Evolutionary conservation across 139 green algal species (phyloP), one percentile per base, ranked within the genome.

Genomic region (Chlorella sp.): DNA sequence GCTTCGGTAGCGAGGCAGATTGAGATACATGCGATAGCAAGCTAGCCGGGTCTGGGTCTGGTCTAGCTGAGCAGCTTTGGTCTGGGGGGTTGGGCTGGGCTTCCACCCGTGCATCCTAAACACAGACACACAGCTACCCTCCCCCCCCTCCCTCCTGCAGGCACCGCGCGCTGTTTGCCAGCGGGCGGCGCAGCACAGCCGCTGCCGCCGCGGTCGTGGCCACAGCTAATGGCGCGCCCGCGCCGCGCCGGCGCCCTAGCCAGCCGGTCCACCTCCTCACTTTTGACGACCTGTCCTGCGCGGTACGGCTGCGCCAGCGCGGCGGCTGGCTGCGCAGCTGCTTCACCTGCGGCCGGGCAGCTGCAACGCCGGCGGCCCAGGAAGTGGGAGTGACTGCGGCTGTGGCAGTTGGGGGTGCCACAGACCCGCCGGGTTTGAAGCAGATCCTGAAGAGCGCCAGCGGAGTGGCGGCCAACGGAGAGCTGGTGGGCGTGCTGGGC

Each of bases 401-500:
- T 5, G 80, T 67, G n/a, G 36, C n/a, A 4, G 51, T 60, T 60
- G 51, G 51, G 13, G 51, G 51, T 16, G 48, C 43, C 3, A 22
- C 54, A 9, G n/a, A 32, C 40, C 14, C 40, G 6, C 60, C 40
- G 9, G 34, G 70, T 3, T 41, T 34, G 24, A 84, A 76, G 64
- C 43, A 30, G 24, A 87, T 85, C 51, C 62, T 89, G 54, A 40
- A 36, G 40, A 54, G 78, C 46, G 81, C 78, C 36, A 64, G 44
- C 51, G 86, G 83, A 13, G 70, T 76, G 8, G 84, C 85, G 34
- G 69, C 40, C 34, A 72, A 48, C 32, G 81, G 82, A 38, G 84
- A 89, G 81, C 79, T 88, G 40, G 86, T 89, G n/a, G 86, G 86
- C 44, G 77, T 87, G 60, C 76, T 89, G 77, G 89, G 86, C 2